A percentile compares a stretch with the other conserved stretches of the same genome.
Evolutionary conservation across 225 moss, liverwort and hornwort genomes (phyloP).

Genomic region (Marchantia paleacea): DNA sequence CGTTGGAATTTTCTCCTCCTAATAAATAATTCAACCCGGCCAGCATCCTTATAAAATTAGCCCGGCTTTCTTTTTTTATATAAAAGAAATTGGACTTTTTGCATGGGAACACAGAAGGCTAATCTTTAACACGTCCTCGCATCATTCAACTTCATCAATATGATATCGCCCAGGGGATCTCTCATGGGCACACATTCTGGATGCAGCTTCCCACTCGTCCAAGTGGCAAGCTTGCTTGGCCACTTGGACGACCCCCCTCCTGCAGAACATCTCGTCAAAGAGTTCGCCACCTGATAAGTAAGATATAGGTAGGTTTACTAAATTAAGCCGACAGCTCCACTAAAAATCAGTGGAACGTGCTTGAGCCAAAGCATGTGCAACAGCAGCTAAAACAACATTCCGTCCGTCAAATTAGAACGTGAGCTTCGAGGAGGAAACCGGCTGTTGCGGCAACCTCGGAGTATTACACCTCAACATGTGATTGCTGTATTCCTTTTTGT

Average conservation of each 20-base stretch:
- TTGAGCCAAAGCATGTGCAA: neutral
- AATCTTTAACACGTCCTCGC: neutral
- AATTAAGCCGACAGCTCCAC: neutral
- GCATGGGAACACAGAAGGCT: neutral
- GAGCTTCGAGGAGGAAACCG: neutral
- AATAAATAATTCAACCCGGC: too few species aligned
- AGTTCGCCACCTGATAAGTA: neutral
- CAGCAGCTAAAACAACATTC: conserved; percentile 1
- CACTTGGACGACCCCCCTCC: neutral
- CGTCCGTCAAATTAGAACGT: neutral
- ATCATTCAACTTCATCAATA: neutral
- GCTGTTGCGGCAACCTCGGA: neutral
- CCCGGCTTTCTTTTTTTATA: too few species aligned
- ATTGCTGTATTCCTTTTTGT: neutral
- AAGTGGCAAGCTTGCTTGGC: neutral
- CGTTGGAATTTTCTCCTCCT: too few species aligned
- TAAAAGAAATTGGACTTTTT: neutral
- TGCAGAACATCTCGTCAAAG: neutral
- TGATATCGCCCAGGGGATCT: neutral
- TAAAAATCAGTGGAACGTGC: neutral
- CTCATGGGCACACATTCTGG: neutral
- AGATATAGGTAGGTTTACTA: neutral
- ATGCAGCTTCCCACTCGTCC: neutral
- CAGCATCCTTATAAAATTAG: too few species aligned
- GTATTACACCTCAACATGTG: neutral